Evolutionary conservation across 768 basidiomycete species (phyloP), one percentile per base, ranked within the genome.

Genomic region (Pleurotus eryngii): DNA sequence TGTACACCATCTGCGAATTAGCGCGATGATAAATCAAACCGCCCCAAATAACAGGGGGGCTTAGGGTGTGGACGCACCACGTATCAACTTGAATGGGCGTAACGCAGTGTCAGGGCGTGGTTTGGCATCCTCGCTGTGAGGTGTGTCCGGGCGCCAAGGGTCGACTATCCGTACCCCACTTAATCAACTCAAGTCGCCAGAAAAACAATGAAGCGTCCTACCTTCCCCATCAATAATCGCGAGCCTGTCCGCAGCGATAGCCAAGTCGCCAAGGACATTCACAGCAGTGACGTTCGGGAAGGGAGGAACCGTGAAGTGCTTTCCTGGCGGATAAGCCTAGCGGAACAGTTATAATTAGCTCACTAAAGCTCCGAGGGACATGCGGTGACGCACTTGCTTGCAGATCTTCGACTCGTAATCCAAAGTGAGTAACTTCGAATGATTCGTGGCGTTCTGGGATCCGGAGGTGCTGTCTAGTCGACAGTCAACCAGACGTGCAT

Each of bases 141-240:
- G 90, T 8, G 90, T 92, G 63, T 84, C 85, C 0, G 93, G 92
- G 57, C 88, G 81, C 94, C 94, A 97, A 14, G 94, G 93, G 71
- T 96, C 94, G 30, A 89, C 90, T 91, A 53, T 2, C 46, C 17
- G 15, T 26, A 22, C 30, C 30, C 30, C 30, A 11, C 30, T 35
- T 35, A 9, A 11, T 35, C 30, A 35, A 8, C 8, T 35, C 3
- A 4, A 35, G 30, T 11, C 11, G 4, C 11, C 8, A 58, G 46
- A 35, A 45, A 35, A 27, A 55, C 39, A 35, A 9, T 14, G 26
- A 26, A 51, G 30, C 38, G 1, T 63, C 72, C 6, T 47, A 88
- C 89, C 81, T 80, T 91, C 87, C 7, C 91, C 91, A 63, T 94
- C 91, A 57, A 98, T 90, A 63, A 96, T 85, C 0, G 94, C 95